Evolutionary conservation across 257 asterid species (phyloP).

Genomic region (Solanum etuberosum): DNA sequence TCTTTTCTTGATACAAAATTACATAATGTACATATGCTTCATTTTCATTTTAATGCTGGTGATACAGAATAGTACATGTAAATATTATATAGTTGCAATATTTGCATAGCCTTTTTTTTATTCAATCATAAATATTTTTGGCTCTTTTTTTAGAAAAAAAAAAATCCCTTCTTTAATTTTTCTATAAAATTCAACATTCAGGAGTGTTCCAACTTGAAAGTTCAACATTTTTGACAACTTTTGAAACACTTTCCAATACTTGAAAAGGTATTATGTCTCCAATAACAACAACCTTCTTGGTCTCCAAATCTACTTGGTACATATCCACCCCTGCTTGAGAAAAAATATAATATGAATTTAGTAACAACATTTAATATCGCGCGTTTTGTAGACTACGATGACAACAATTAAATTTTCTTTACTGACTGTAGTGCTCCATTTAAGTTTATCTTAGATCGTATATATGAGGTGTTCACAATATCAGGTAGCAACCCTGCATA

Average conservation of each 20-base stretch:
- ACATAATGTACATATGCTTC: neutral
- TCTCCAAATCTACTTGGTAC: constrained; percentile 65
- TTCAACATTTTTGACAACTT: constrained; percentile 51
- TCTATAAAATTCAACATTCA: neutral
- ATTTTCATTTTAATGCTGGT: neutral
- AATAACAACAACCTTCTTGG: constrained; percentile 69
- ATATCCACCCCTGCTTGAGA: constrained; percentile 49
- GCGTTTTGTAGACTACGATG: neutral
- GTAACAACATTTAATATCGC: neutral
- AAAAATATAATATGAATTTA: neutral
- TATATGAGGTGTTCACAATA: neutral
- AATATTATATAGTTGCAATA: neutral
- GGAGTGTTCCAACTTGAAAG: constrained; percentile 27
- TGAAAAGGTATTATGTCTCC: constrained; percentile 75
- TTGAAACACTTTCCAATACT: constrained; percentile 84
- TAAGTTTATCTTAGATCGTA: neutral
- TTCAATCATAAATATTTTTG: neutral
- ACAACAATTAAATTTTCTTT: too few species aligned
- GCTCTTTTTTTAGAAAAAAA: too few species aligned
- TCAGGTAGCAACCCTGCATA: accelerated
- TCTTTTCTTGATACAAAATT: neutral
- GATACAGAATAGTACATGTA: neutral
- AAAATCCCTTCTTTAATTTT: neutral
- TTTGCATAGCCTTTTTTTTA: neutral
- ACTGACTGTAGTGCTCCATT: neutral